Evolutionary conservation across 1,284 basidiomycete genomes (phyloP).

Genomic region (Ustilago curta): DNA sequence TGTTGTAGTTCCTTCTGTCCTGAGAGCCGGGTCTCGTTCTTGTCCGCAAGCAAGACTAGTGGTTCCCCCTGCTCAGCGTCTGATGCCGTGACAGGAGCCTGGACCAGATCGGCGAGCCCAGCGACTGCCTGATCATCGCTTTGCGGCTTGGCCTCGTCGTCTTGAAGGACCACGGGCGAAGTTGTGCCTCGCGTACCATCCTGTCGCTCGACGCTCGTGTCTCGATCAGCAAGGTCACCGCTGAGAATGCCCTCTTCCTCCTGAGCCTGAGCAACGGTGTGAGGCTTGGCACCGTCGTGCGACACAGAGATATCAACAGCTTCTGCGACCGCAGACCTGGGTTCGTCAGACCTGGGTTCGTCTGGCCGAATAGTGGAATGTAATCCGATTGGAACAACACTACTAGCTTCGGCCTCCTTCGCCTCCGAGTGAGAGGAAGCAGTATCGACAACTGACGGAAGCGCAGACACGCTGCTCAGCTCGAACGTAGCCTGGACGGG

Average conservation of each 20-base stretch:
- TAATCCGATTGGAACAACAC: background rate
- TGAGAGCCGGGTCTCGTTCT: background rate
- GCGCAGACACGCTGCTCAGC: background rate
- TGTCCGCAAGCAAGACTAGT: background rate
- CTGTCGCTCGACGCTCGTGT: conserved; percentile 37
- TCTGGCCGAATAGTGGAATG: background rate
- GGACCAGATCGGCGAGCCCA: background rate
- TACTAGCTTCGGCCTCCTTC: background rate
- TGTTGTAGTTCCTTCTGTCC: background rate
- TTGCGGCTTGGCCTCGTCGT: background rate
- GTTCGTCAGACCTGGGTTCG: background rate
- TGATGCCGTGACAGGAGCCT: background rate
- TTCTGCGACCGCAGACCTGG: background rate
- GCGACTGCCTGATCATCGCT: background rate
- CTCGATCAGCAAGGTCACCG: conserved; percentile 43
- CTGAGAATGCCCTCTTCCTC: conserved; percentile 41
- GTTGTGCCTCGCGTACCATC: background rate
- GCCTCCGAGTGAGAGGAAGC: background rate
- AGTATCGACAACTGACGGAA: background rate
- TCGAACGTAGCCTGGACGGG: conserved; percentile 11
- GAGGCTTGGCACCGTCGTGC: background rate
- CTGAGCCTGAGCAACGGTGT: background rate
- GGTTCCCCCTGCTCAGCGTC: background rate
- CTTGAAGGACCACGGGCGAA: background rate
- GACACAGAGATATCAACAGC: background rate